A percentile compares a stretch with the other conserved stretches of the same genome.
phyloP scores from a whole-genome alignment of 352 stramenopile species.

The Globisporangium nodosum region DNA sequence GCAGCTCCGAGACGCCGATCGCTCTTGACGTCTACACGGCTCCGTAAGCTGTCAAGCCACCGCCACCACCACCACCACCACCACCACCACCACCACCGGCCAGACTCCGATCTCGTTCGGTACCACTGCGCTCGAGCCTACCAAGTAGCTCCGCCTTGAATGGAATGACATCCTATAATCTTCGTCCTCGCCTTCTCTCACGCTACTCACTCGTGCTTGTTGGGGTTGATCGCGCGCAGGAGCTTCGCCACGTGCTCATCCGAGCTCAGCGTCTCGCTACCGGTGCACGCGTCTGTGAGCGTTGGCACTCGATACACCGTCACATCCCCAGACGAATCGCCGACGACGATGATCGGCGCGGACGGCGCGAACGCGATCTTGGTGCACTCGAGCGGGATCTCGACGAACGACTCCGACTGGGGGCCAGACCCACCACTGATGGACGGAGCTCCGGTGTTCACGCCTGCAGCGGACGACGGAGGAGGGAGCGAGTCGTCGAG shows the following conservation, averaged over 20 bases:
- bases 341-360: slow-evolving; percentile 68
- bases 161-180: slow-evolving; percentile 23
- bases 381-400: slow-evolving; percentile 59
- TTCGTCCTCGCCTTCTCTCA: slow-evolving; percentile 7
- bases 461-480: background rate
- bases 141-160: background rate
- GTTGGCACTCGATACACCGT: slow-evolving; percentile 65
- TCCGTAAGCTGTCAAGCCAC: background rate
- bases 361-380: slow-evolving; percentile 64
- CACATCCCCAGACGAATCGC: slow-evolving; percentile 70
- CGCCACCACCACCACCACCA: too few species aligned
- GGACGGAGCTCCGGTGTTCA: background rate
- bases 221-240: slow-evolving; percentile 41
- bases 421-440: slow-evolving; percentile 2
- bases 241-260: slow-evolving; percentile 59
- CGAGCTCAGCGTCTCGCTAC: slow-evolving; percentile 11
- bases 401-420: slow-evolving; percentile 7
- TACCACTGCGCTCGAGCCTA: too few species aligned
- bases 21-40: background rate
- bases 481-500: slow-evolving; percentile 4
- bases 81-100: too few species aligned
- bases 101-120: too few species aligned
- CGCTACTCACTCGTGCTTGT: slow-evolving; percentile 37
- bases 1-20: background rate
- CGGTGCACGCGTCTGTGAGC: slow-evolving; percentile 18